Conservation (phyloP, 306 rosid genomes). For the Cicer bijugum region DNA sequence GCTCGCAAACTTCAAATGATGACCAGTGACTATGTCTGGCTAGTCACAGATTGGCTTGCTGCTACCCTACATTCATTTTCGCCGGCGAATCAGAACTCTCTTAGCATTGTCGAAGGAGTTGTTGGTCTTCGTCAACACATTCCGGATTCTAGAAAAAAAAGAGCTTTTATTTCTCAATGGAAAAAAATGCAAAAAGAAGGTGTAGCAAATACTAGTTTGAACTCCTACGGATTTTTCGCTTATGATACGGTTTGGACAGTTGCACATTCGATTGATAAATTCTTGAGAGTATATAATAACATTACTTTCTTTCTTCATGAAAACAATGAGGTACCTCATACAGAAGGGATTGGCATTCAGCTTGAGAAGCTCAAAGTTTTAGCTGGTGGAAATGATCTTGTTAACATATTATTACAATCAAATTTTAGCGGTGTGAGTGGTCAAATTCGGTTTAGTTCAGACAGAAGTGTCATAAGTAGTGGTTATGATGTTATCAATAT, state of each 20-base stretch:
- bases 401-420: conserved; percentile 53
- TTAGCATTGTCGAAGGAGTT: conserved; percentile 69
- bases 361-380: conserved; percentile 73
- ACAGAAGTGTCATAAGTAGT: conserved; percentile 58
- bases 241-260: conserved; percentile 85
- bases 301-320: conserved; percentile 60
- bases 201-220: conserved; percentile 53
- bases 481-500: conserved; percentile 86
- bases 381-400: conserved; percentile 69
- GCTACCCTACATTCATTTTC: conserved; percentile 71
- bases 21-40: conserved; percentile 75
- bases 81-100: conserved; percentile 50
- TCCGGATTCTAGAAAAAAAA: conserved; percentile 64
- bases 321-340: conserved; percentile 33
- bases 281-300: conserved; percentile 52
- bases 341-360: conserved; percentile 52
- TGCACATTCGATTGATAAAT: conserved; percentile 68
- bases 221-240: conserved; percentile 73
- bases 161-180: conserved; percentile 67
- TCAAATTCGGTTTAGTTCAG: conserved; percentile 57
- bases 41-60: conserved; percentile 89
- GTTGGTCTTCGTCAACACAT: conserved; percentile 78
- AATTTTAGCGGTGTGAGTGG: conserved; percentile 86
- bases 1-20: conserved; percentile 82
- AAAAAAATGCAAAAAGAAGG: conserved; percentile 54